phyloP scores from a whole-genome alignment of 202 grass and related monocot genomes.

The Schoenoplectus triqueter region DNA sequence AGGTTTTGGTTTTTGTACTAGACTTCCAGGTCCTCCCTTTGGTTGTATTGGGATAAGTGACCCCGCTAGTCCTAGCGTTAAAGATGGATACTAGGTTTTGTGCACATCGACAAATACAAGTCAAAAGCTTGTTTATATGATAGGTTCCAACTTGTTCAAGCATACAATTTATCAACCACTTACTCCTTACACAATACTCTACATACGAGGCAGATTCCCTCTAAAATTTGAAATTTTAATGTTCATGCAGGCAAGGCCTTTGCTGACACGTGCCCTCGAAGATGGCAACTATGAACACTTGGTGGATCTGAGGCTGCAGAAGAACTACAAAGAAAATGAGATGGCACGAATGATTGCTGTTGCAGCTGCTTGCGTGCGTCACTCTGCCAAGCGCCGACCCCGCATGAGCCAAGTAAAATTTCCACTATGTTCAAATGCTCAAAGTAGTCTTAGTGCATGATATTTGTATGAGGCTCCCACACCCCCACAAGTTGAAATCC shows the following conservation, averaged over 20 bases:
- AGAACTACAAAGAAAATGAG: constrained; percentile 69
- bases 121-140: neutral
- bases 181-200: neutral
- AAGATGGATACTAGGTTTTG: no score
- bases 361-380: constrained; percentile 82
- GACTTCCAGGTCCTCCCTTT: no score
- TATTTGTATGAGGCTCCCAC: neutral
- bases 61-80: no score
- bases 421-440: constrained; percentile 17
- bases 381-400: constrained; percentile 76
- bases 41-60: no score
- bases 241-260: constrained; percentile 70
- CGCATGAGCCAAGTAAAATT: constrained; percentile 83
- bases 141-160: neutral
- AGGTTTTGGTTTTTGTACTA: no score
- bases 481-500: neutral
- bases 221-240: constrained; percentile 5
- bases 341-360: constrained; percentile 84
- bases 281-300: constrained; percentile 61
- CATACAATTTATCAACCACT: neutral
- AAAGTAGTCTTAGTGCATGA: neutral
- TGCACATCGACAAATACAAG: neutral
- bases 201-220: neutral
- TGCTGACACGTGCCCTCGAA: constrained; percentile 61
- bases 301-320: constrained; percentile 62